Percentiles rank a stretch among this genome's conserved stretches.
Evolutionary conservation across 345 rosid genomes (phyloP).

Genomic region (Lumnitzera racemosa): DNA sequence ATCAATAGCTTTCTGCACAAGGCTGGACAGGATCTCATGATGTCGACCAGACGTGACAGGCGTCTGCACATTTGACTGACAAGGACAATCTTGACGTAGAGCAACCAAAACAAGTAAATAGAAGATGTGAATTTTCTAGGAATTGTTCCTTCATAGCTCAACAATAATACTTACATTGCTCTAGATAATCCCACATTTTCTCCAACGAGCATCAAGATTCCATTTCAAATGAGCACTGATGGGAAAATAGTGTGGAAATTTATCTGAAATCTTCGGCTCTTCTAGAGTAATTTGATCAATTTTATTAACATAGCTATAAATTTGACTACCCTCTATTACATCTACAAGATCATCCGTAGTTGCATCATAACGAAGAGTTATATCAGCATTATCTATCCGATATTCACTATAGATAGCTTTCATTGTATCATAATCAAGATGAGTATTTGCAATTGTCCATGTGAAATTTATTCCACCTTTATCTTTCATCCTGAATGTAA

Average conservation of each 20-base stretch:
- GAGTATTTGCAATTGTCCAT: slow-evolving; percentile 73
- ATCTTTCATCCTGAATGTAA: slow-evolving; percentile 95
- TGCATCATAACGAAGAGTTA: slow-evolving; percentile 89
- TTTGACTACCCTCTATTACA: slow-evolving; percentile 94
- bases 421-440: slow-evolving; percentile 90
- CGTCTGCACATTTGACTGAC: slow-evolving; percentile 66
- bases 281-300: slow-evolving; percentile 94
- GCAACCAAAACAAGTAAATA: slow-evolving; percentile 83
- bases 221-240: too few relatives aligned
- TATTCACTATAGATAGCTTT: slow-evolving; percentile 97
- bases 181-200: too few relatives aligned
- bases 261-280: slow-evolving; percentile 93
- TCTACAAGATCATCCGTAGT: slow-evolving; percentile 98
- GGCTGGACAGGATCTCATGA: slow-evolving; percentile 84
- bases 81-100: slow-evolving; percentile 85
- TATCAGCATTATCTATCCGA: slow-evolving; percentile 92
- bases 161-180: too few relatives aligned
- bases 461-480: slow-evolving; percentile 95
- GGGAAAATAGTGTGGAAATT: slow-evolving; percentile 96
- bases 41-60: slow-evolving; percentile 89
- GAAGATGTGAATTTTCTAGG: slow-evolving; percentile 63
- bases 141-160: slow-evolving; percentile 74
- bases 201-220: too few relatives aligned
- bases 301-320: slow-evolving; percentile 95
- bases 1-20: slow-evolving; percentile 85